Base-by-base conservation (phyloP, 2,329 filamentous ascomycete genomes). In the Xylariaceae sp. region DNA sequence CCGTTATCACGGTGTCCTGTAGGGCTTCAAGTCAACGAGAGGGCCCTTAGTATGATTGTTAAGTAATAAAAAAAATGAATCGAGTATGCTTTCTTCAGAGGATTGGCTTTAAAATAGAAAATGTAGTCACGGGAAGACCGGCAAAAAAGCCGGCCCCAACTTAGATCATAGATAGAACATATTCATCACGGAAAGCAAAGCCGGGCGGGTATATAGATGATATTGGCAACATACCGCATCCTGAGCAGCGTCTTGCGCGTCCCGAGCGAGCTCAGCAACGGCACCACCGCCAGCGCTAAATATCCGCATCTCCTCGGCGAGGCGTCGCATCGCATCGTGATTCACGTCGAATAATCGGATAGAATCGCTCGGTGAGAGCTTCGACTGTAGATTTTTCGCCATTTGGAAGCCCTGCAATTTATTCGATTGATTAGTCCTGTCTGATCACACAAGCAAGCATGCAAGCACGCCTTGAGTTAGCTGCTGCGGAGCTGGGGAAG, bases 1-100 rank as follows among this genome's bases (percentile, higher is more conserved):
- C 92, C 12, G 93, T 96, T 53, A 99, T 86, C 60, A 96, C 86
- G 26, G 86, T 89, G 75, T 93, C 88, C 93, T 97, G 49, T 44
- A 44, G 48, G 29, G 45, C n/a, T n/a, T 50, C 50, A n/a, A 50
- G 57, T 69, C 51, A 66, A 57, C 57, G 20, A 56, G 12, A 49
- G 40, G 12, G 14, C 43, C n/a, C 20, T 10, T 43, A 21, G 29
- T n/a, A 42, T 9, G 7, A 41, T 48, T 1, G n/a, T 43, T 42
- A 16, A 20, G 23, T 43, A 20, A 55, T 49, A n/a, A 12, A 64
- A 63, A 12, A 64, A 63, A 20, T 23, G 48, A 44, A 21, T 45
- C 32, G 21, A 29, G 26, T 40, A 57, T 61, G 69, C 52, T 63
- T 62, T 60, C 64, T 73, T 88, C 86, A 89, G 86, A 88, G 85